Evolutionary conservation across 2,329 filamentous ascomycete species (phyloP), one percentile per base, ranked within the genome.

Genomic region (Aspergillus ochraceoroseus): DNA sequence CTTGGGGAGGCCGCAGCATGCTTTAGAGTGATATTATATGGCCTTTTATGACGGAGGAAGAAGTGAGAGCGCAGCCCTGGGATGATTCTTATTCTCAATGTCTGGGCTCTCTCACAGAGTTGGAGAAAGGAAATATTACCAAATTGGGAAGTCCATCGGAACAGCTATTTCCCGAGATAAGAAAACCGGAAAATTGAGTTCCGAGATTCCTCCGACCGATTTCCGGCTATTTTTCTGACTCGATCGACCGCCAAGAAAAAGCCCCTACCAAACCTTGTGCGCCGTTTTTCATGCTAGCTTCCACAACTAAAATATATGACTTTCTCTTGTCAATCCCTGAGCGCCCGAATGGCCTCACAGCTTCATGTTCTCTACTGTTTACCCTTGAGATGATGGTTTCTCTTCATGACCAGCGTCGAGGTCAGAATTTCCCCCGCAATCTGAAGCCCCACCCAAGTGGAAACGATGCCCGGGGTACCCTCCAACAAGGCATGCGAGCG

Each of bases 401-500:
- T 11, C 8, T 18, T 18, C 11, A 7, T 34, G 12, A 7, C 22
- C 15, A 14, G 14, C 15, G 7, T n/a, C 32, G 15, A 37, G 13
- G 18, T 14, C 29, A 30, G 3, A 19, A 14, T 37, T 11, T 19
- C 27, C 32, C 14, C 36, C 36, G 11, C 31, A 30, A 18, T 31
- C 29, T 38, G 35, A 47, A 33, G 27, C 7, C 29, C 26, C 29
- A 28, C 30, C 17, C 3, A 26, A 26, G 31, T 31, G 32, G 32
- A 46, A 27, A 52, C 34, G 22, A 65, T 65, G 63, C 62, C 63
- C 9, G 63, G 63, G 13, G 63, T 65, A 23, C 63, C 63, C 5
- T 65, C 63, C 4, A 65, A 65, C 42, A 65, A 63, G 42, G 59
- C 61, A 19, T 65, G 63, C 36, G 61, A 65, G 46, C 56, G 62